Percentiles rank a stretch among this genome's conserved stretches.
Conservation (phyloP, 495 filamentous ascomycete genomes). For the Rusavskia elegans region DNA sequence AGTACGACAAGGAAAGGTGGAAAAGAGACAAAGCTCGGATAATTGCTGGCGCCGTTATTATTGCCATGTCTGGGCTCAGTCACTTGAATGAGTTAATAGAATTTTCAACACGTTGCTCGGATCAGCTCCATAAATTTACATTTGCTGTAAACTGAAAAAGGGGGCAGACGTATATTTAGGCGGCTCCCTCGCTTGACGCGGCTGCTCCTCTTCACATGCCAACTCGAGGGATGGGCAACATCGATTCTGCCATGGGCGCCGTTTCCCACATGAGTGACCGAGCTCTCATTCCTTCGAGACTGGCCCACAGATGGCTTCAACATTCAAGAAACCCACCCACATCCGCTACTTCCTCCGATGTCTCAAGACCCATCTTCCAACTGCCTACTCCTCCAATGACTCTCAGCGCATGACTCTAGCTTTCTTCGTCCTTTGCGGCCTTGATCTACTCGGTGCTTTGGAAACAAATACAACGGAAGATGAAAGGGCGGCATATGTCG, state of each 20-base stretch:
- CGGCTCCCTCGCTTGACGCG: neutral
- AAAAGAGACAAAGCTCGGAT: constrained; percentile 66
- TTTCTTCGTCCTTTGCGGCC: constrained; percentile 70
- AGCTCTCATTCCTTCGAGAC: neutral
- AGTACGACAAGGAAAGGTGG: constrained; percentile 65
- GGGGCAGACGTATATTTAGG: neutral
- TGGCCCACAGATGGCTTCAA: constrained; percentile 9
- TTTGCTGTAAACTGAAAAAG: too few species aligned
- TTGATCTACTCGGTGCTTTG: constrained; percentile 63
- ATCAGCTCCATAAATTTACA: too few species aligned
- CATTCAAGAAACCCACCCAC: constrained; percentile 56
- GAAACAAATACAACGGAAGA: constrained; percentile 33
- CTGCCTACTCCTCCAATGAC: constrained; percentile 70
- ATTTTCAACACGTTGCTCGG: neutral
- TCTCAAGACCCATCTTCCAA: constrained; percentile 64
- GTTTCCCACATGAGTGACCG: neutral
- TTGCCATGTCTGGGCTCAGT: constrained; percentile 40
- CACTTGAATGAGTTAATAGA: neutral
- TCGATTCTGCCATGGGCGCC: neutral
- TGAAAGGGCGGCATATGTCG: constrained; percentile 42
- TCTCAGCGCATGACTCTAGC: constrained; percentile 77
- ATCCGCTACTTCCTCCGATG: constrained; percentile 89
- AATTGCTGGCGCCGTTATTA: constrained; percentile 61
- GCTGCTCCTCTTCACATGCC: neutral
- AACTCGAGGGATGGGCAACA: neutral